A percentile compares a stretch with the other conserved stretches of the same genome.
These are phyloP conservation scores for Tolypocladium amazonense DNA, from an alignment of 2,329 filamentous ascomycete genomes.

Conservation along the genomic window DNA sequence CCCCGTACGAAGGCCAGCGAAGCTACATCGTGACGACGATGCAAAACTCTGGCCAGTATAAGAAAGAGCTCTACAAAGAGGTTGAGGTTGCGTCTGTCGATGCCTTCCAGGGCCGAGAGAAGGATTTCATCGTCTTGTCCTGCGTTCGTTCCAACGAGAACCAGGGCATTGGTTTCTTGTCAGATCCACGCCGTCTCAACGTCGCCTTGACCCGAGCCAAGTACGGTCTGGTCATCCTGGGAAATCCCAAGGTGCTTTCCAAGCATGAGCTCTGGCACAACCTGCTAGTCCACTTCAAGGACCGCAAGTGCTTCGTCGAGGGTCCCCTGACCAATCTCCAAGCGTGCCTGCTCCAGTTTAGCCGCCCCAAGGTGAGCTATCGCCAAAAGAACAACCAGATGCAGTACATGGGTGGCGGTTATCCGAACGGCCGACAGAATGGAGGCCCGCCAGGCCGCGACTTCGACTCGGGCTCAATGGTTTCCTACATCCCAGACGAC, in stretches of 20 bases:
- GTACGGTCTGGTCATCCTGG: constrained; percentile 90
- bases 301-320: constrained; percentile 90
- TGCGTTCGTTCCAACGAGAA: constrained; percentile 98
- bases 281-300: constrained; percentile 91
- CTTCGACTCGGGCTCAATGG: constrained; percentile 73
- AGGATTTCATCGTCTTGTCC: constrained; percentile 96
- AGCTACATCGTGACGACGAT: constrained; percentile 99
- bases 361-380: constrained; percentile 83
- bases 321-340: constrained; percentile 94
- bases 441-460: constrained; percentile 34
- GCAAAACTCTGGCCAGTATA: constrained; percentile 94
- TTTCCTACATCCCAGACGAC: constrained; percentile 94
- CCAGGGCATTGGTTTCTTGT: constrained; percentile 97
- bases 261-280: constrained; percentile 99
- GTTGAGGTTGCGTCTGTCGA: constrained; percentile 97
- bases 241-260: constrained; percentile 92
- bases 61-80: constrained; percentile 97
- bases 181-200: constrained; percentile 92
- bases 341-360: constrained; percentile 88
- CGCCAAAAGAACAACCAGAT: constrained; percentile 77
- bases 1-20: constrained; percentile 94
- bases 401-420: constrained; percentile 45
- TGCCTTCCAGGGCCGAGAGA: constrained; percentile 97
- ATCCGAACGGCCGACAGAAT: constrained; percentile 30
- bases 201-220: constrained; percentile 95